Conservation (phyloP, 345 rosid species). For the Draba incana region DNA sequence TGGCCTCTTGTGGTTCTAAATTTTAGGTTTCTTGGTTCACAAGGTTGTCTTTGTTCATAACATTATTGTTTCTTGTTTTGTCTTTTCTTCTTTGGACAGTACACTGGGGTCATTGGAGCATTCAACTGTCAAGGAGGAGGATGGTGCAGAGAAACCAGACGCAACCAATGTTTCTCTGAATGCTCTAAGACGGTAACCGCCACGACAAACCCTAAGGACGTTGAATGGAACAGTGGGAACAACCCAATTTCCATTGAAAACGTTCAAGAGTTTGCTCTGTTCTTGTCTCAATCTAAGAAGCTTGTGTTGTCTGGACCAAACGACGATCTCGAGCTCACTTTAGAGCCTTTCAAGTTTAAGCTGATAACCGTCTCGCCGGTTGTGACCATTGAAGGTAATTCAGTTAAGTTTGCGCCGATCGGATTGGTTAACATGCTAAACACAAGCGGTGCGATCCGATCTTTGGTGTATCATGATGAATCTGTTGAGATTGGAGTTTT, state of each 20-base stretch:
- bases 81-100: constrained; percentile 46
- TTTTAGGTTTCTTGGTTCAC: neutral
- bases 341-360: constrained; percentile 84
- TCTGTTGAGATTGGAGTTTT: constrained; percentile 55
- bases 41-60: constrained; percentile 19
- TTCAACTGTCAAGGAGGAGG: constrained; percentile 99
- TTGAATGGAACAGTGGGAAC: constrained; percentile 84
- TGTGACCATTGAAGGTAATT: constrained; percentile 44
- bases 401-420: constrained; percentile 72
- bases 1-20: no score
- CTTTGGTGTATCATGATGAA: constrained; percentile 45
- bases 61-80: constrained; percentile 1
- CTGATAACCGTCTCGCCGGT: constrained; percentile 80
- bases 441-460: constrained; percentile 77
- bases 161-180: constrained; percentile 72
- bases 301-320: constrained; percentile 57
- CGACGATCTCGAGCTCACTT: constrained; percentile 56
- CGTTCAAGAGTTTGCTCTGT: constrained; percentile 64
- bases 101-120: constrained; percentile 78
- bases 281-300: constrained; percentile 70
- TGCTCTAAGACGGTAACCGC: constrained; percentile 59
- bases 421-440: constrained; percentile 92
- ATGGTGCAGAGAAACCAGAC: constrained; percentile 80
- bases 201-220: constrained; percentile 58
- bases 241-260: constrained; percentile 67